Evolutionary conservation across 148 eudicot genomes (phyloP), one percentile per base, ranked within the genome.

Genomic region (Chenopodium quinoa): DNA sequence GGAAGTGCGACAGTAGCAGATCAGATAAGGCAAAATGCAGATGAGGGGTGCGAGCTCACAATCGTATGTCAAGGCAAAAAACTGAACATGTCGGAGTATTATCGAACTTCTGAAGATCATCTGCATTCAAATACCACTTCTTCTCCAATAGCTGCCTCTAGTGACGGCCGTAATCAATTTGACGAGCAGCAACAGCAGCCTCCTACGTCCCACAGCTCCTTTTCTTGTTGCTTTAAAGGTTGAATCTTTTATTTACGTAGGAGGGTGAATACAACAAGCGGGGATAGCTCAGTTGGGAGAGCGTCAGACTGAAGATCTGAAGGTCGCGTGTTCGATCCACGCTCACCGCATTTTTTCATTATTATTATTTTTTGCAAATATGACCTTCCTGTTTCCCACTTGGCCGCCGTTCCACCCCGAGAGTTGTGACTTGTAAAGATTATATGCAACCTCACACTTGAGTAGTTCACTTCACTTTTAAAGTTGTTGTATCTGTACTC

Each of bases 241-340:
- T 81, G 75, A 23, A 50, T 48, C 0, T 0, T 9, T 11, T 9
- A 2, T 50, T 50, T 2, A 50, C 1, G 3, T 11, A 65, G 1
- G 58, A 25, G 27, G 4, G 34, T 6, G 1, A 16, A 17, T 70
- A 1, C 12, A 37, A 14, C 0, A 34, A 60, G 84, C 87, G 84
- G 87, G 87, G 87, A 84, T 77, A 84, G 78, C 86, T 84, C 81
- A 84, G 86, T 84, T 84, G 90, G 88, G 90, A 88, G 88, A 83
- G 90, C 86, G 90, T 88, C 83, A 85, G 88, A 83, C 82, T 78
- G 87, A 86, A 85, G 89, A 87, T 87, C 86, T 87, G 85, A 89
- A 87, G 88, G 94, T 92, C 94, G 84, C 92, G 98, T 92, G 97
- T 94, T 92, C 98, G 98, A 94, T 94, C 98, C 94, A 94, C 94